phyloP scores from a whole-genome alignment of 73 alveolate genomes.

The Vitrella brassicaformis region DNA sequence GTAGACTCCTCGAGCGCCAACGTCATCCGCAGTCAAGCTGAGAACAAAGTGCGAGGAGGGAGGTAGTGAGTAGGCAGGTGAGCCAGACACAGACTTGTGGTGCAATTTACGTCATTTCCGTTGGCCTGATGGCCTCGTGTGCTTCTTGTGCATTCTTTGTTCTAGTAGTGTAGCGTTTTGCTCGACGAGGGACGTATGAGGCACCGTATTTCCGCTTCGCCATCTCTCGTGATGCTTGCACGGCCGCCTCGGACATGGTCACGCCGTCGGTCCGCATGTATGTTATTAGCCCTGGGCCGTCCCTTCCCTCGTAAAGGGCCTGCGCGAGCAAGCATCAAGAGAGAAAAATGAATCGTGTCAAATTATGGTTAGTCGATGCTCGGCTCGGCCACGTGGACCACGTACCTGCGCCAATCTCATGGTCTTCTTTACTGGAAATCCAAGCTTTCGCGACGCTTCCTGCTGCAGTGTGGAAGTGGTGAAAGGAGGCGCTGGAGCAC shows the following conservation, averaged over 20 bases:
- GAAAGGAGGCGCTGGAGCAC: background rate
- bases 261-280: background rate
- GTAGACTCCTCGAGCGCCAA: background rate
- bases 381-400: too few relatives aligned
- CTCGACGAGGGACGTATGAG: background rate
- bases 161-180: background rate
- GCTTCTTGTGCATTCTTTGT: background rate
- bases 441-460: background rate
- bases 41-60: background rate
- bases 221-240: background rate
- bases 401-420: background rate
- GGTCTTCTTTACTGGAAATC: background rate
- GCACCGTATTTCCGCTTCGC: background rate
- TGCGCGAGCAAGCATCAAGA: constrained; percentile 1
- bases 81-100: background rate
- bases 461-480: background rate
- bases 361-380: too few relatives aligned
- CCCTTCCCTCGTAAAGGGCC: background rate
- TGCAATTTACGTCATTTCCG: background rate
- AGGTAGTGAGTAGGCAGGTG: background rate
- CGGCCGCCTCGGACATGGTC: background rate
- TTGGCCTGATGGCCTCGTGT: background rate
- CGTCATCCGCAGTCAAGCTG: background rate
- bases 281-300: background rate
- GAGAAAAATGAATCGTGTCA: too few relatives aligned